Conservation (phyloP, 202 grass and related monocot genomes). For the Saccharum hybrid region DNA sequence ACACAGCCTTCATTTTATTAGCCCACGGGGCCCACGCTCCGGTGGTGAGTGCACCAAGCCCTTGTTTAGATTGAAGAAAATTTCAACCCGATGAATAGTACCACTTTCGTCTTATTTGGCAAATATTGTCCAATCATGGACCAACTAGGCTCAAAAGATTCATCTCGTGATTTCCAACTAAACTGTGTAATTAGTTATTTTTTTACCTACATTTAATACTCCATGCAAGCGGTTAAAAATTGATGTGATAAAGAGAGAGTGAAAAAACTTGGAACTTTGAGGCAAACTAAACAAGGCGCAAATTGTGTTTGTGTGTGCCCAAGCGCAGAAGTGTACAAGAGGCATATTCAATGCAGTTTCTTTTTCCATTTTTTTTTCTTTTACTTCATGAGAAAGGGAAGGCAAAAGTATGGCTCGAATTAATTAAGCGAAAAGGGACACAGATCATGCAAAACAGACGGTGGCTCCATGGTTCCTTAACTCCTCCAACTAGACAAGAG, state of each 20-base stretch:
- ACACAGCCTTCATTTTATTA: neutral
- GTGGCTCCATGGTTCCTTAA: neutral
- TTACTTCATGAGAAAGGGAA: constrained; percentile 5
- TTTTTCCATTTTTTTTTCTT: constrained; percentile 18
- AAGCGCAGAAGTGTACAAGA: neutral
- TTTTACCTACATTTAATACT: too few relatives aligned
- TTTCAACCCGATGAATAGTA: too few relatives aligned
- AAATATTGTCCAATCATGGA: too few relatives aligned
- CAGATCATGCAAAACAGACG: neutral
- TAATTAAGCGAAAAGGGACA: neutral
- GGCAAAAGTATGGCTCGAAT: neutral
- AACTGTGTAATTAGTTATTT: too few relatives aligned
- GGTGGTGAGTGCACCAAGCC: constrained; percentile 29
- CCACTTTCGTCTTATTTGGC: too few relatives aligned
- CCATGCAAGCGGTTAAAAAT: too few relatives aligned
- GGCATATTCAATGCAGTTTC: constrained; percentile 35
- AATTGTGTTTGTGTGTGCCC: neutral
- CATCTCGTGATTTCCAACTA: too few relatives aligned
- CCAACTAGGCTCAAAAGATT: too few relatives aligned
- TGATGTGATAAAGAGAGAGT: too few relatives aligned
- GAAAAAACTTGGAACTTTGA: too few relatives aligned
- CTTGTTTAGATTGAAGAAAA: too few relatives aligned
- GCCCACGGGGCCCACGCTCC: neutral
- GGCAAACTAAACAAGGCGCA: too few relatives aligned
- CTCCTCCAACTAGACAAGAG: neutral